Evolutionary conservation across 495 filamentous ascomycete genomes (phyloP).

Genomic region (Penicillium flavigenum): DNA sequence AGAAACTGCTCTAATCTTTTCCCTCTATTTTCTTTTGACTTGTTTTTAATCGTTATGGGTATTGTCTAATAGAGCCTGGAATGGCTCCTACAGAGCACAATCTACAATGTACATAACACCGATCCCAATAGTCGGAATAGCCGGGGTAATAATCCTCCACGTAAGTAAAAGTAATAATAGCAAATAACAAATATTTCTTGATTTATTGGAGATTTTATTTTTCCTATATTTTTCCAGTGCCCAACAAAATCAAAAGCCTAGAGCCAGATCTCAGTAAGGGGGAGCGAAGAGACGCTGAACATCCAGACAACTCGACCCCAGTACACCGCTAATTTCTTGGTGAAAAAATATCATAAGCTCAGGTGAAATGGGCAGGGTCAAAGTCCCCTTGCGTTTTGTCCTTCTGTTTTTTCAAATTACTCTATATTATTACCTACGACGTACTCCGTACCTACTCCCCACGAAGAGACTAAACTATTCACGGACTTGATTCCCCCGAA

Average conservation of each 20-base stretch:
- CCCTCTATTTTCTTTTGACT: too few species aligned
- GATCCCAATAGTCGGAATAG: slow-evolving; percentile 1
- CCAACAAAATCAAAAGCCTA: slow-evolving; percentile 5
- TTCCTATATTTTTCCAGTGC: background rate
- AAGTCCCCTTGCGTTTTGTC: background rate
- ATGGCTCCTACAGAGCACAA: background rate
- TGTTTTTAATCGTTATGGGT: background rate
- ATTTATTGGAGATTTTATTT: background rate
- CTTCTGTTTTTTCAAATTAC: background rate
- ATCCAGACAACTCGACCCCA: slow-evolving; percentile 8
- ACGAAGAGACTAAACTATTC: background rate
- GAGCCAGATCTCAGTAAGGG: slow-evolving; percentile 16
- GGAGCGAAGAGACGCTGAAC: background rate
- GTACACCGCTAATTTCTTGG: slow-evolving; percentile 6
- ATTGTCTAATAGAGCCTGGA: background rate
- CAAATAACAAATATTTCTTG: slow-evolving; percentile 1
- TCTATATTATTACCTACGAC: background rate
- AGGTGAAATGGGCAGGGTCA: background rate
- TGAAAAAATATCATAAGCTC: background rate
- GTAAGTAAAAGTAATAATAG: slow-evolving; percentile 3
- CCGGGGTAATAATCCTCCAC: slow-evolving; percentile 1
- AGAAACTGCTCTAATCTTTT: background rate
- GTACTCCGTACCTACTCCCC: background rate
- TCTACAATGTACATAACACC: background rate
- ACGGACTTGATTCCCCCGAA: background rate